Conservation (phyloP, 2,329 filamentous ascomycete species). For the Epichloe bromicola region DNA sequence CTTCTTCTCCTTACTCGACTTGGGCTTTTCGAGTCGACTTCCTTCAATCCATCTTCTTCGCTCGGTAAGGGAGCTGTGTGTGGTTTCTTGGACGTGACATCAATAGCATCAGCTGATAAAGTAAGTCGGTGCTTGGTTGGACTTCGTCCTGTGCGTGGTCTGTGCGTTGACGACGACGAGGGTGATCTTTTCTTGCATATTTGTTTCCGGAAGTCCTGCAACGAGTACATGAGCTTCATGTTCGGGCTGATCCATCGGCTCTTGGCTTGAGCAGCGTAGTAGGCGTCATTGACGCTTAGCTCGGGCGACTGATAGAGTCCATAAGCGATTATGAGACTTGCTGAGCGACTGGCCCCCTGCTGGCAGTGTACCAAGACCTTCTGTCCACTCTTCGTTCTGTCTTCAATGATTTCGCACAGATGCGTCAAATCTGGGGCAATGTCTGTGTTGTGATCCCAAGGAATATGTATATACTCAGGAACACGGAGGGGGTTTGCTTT, state of each 20-base stretch:
- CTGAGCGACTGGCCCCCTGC: conserved; percentile 73
- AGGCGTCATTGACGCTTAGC: conserved; percentile 69
- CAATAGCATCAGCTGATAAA: conserved; percentile 45
- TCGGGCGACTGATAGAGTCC: conserved; percentile 68
- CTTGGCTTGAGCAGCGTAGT: conserved; percentile 65
- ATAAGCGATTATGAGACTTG: conserved; percentile 76
- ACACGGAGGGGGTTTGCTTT: conserved; percentile 37
- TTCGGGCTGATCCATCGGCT: conserved; percentile 85
- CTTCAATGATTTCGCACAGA: conserved; percentile 65
- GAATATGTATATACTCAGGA: conserved; percentile 77
- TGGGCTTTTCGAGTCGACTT: conserved; percentile 27
- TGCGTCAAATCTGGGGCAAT: conserved; percentile 65
- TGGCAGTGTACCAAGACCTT: conserved; percentile 75
- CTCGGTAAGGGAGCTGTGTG: conserved; percentile 47
- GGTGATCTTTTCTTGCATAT: conserved; percentile 36
- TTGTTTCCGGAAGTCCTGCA: conserved; percentile 67
- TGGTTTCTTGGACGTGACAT: conserved; percentile 39
- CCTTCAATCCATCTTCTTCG: conserved; percentile 33
- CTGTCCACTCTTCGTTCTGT: conserved; percentile 58
- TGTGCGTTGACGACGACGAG: conserved; percentile 31
- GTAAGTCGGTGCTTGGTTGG: conserved; percentile 48
- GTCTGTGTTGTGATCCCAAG: conserved; percentile 81
- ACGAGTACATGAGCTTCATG: conserved; percentile 83
- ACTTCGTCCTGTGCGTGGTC: conserved; percentile 38
- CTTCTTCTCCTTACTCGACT: conserved; percentile 38